Evolutionary conservation across 257 asterid genomes (phyloP).

Genomic region (Nicotiana sylvestris): DNA sequence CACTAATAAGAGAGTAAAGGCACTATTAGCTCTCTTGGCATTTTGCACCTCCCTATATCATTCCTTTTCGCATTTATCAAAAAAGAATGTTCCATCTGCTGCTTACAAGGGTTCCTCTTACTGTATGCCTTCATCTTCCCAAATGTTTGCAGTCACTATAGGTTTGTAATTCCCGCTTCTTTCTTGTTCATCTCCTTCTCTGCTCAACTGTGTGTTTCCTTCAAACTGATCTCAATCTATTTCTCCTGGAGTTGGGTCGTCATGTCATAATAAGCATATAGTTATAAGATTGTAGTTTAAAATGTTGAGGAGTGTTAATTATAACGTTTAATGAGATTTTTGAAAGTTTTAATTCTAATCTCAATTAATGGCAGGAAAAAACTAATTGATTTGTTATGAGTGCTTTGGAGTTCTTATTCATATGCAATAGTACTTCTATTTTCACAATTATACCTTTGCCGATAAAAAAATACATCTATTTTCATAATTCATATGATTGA

Average conservation of each 20-base stretch:
- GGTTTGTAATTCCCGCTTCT: neutral
- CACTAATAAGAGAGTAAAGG: neutral
- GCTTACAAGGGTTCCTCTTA: conserved; percentile 1
- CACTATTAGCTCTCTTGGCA: neutral
- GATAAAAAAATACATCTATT: too few species aligned
- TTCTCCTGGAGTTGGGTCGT: neutral
- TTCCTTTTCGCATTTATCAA: neutral
- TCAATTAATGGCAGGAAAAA: neutral
- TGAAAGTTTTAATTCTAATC: neutral
- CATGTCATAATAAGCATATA: neutral
- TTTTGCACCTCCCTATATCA: neutral
- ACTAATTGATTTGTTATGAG: neutral
- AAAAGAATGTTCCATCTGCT: neutral
- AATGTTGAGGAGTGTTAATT: neutral
- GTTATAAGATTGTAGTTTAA: neutral
- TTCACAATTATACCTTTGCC: neutral
- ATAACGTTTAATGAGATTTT: neutral
- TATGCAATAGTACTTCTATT: neutral
- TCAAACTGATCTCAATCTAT: neutral
- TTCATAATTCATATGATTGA: too few species aligned
- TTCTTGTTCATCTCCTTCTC: neutral
- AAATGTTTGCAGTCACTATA: neutral
- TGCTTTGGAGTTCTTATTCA: neutral
- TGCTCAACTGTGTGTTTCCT: neutral
- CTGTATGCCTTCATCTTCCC: neutral